Conservation (phyloP, 2,329 filamentous ascomycete genomes). For the Penicillium sp. region DNA sequence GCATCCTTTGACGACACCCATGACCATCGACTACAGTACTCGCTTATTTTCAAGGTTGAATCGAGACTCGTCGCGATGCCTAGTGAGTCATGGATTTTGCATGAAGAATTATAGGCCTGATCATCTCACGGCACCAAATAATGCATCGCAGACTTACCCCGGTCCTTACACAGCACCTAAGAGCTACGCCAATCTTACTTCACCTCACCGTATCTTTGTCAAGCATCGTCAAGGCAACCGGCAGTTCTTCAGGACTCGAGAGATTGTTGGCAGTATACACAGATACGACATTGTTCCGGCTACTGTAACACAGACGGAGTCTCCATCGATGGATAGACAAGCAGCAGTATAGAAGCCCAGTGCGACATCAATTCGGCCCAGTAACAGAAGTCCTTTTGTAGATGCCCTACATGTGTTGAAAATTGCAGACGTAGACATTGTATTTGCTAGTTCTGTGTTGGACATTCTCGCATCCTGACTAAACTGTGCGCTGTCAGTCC, state of each 20-base stretch:
- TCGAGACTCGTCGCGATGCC: neutral
- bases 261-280: neutral
- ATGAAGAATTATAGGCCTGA: neutral
- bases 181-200: neutral
- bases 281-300: neutral
- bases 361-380: neutral
- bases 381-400: neutral
- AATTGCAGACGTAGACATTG: neutral
- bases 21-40: neutral
- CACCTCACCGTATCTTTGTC: neutral
- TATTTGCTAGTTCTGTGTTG: neutral
- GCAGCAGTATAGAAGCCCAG: slow-evolving; percentile 6
- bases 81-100: neutral
- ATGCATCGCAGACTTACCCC: neutral
- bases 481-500: neutral
- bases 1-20: too few relatives aligned
- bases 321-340: neutral
- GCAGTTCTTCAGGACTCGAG: neutral
- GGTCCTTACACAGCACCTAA: neutral
- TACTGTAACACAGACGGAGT: neutral
- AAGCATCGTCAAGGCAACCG: neutral
- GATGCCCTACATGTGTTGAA: neutral
- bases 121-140: neutral
- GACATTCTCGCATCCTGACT: neutral
- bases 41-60: neutral